Percentiles rank a stretch among this genome's conserved stretches.
These are phyloP conservation scores for Aspergillus sp. DNA, from an alignment of 2,329 filamentous ascomycete species.

Conservation along the genomic window DNA sequence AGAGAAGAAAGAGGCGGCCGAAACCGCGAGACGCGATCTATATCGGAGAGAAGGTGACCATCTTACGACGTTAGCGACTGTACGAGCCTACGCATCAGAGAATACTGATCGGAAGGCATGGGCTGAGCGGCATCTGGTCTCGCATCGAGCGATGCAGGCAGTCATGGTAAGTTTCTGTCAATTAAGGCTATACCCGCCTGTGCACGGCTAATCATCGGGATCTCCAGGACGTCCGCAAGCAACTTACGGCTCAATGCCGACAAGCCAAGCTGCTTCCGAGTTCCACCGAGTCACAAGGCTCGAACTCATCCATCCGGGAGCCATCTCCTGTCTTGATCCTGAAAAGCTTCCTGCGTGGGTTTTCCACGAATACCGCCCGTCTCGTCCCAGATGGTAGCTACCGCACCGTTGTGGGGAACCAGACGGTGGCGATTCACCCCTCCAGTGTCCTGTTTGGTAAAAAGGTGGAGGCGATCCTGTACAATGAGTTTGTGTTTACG, in stretches of 20 bases:
- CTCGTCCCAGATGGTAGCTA: conserved; percentile 62
- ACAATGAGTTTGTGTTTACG: conserved; percentile 66
- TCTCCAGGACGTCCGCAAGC: conserved; percentile 58
- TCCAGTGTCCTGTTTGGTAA: conserved; percentile 60
- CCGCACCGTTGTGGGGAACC: conserved; percentile 60
- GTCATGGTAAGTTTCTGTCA: conserved; percentile 51
- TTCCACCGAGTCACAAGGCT: conserved; percentile 18
- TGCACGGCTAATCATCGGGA: conserved; percentile 2
- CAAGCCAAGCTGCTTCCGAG: conserved; percentile 45
- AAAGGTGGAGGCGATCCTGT: conserved; percentile 63
- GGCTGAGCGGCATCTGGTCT: conserved; percentile 60
- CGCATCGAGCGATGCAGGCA: conserved; percentile 64
- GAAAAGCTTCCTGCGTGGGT: conserved; percentile 59
- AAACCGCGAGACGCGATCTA: conserved; percentile 55
- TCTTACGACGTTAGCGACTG: conserved; percentile 60
- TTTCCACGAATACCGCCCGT: conserved; percentile 60
- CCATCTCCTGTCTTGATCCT: conserved; percentile 52
- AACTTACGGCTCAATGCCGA: conserved; percentile 57
- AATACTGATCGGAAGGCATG: conserved; percentile 59
- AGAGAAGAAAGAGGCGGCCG: conserved; percentile 60
- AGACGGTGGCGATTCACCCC: conserved; percentile 63
- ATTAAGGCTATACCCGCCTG: neutral
- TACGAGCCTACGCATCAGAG: conserved; percentile 60
- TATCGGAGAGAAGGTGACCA: conserved; percentile 64
- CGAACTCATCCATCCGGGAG: conserved; percentile 24